These are phyloP conservation scores for Brassica carinata DNA, from an alignment of 345 rosid genomes.

Conservation along the genomic window DNA sequence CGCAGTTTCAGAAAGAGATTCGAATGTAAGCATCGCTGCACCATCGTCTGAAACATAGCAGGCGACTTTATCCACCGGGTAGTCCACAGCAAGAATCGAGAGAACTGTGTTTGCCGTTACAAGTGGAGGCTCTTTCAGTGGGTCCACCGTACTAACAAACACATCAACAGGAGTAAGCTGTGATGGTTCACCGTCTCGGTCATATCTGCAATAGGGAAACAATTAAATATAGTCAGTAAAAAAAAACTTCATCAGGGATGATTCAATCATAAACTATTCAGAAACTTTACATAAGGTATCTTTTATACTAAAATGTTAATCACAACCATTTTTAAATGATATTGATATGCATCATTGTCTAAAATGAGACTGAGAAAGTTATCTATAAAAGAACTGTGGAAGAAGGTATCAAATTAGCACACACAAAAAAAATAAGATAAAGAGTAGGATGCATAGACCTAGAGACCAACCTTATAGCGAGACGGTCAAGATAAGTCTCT, in stretches of 20 bases:
- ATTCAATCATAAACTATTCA: no score
- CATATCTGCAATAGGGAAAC: slow-evolving; percentile 64
- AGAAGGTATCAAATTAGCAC: slow-evolving; percentile 4
- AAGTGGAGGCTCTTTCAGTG: slow-evolving; percentile 97
- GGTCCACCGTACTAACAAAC: slow-evolving; percentile 99
- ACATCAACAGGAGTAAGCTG: slow-evolving; percentile 92
- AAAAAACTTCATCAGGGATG: no score
- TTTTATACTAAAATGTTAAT: no score
- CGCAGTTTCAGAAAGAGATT: slow-evolving; percentile 97
- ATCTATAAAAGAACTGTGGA: background rate
- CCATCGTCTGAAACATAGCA: slow-evolving; percentile 99
- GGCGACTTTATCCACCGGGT: slow-evolving; percentile 98
- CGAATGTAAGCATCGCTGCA: slow-evolving; percentile 98
- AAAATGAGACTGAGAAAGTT: no score
- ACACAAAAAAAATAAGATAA: background rate
- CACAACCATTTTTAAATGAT: no score
- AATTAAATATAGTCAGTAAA: background rate
- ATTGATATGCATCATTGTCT: no score
- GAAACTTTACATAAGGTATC: no score
- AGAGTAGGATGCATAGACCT: slow-evolving; percentile 6
- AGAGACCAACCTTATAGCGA: slow-evolving; percentile 74
- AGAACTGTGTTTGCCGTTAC: slow-evolving; percentile 96
- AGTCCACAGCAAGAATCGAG: slow-evolving; percentile 97
- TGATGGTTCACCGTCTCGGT: slow-evolving; percentile 97
- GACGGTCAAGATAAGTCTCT: slow-evolving; percentile 97